Conservation (phyloP, 1,139 yeast species). For the Kurtzmaniella quercitrusa region DNA sequence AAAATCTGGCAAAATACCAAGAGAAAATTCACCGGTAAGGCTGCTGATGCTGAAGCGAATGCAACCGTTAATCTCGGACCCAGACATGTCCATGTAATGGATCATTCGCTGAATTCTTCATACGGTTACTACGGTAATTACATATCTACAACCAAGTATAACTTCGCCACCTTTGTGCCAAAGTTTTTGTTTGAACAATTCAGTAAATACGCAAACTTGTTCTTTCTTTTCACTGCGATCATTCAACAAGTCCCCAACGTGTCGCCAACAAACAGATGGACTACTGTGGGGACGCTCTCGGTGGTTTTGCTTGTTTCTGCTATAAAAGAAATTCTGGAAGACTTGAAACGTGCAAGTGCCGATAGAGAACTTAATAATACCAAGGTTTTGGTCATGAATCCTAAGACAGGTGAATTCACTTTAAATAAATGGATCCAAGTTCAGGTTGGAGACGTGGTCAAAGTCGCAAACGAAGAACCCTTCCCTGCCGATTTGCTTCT, state of each 20-base stretch:
- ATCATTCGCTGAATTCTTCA: slow-evolving; percentile 49
- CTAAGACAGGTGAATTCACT: slow-evolving; percentile 56
- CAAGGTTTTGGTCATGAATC: slow-evolving; percentile 64
- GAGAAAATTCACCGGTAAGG: slow-evolving; percentile 4
- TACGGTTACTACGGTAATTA: slow-evolving; percentile 75
- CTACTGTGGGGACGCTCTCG: slow-evolving; percentile 87
- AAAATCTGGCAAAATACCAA: slow-evolving; percentile 30
- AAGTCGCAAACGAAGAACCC: slow-evolving; percentile 82
- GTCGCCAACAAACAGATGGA: slow-evolving; percentile 92
- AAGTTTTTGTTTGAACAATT: slow-evolving; percentile 95
- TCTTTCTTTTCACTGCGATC: slow-evolving; percentile 85
- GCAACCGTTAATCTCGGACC: slow-evolving; percentile 36
- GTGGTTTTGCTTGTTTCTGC: slow-evolving; percentile 90
- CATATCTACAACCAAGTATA: slow-evolving; percentile 95
- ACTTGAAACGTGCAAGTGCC: slow-evolving; percentile 80
- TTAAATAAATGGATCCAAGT: slow-evolving; percentile 81
- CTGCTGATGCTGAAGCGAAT: slow-evolving; percentile 4
- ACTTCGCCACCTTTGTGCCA: slow-evolving; percentile 88
- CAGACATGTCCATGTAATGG: slow-evolving; percentile 67
- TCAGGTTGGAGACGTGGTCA: slow-evolving; percentile 86
- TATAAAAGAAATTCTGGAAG: slow-evolving; percentile 86
- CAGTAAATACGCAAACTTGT: slow-evolving; percentile 93
- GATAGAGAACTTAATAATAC: slow-evolving; percentile 89
- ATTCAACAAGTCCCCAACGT: slow-evolving; percentile 98
- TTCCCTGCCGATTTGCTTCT: slow-evolving; percentile 91